Conservation (phyloP, 768 basidiomycete species). For the Sporobolomyces roseus region DNA sequence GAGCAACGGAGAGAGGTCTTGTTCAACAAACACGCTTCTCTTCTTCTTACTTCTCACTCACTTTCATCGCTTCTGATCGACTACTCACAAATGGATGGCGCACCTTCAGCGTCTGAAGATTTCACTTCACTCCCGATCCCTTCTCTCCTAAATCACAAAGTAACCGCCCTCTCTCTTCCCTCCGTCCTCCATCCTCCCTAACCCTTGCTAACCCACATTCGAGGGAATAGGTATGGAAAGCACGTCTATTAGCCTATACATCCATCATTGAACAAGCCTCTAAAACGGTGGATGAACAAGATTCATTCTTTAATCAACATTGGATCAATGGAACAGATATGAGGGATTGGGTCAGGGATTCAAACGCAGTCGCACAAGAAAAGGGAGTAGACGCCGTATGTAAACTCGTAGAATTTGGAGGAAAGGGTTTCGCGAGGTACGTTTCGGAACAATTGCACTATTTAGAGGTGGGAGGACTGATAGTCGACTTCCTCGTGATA, state of each 20-base stretch:
- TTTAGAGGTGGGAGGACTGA: neutral
- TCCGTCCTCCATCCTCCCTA: neutral
- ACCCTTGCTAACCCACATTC: neutral
- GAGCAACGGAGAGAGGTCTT: too few relatives aligned
- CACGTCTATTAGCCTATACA: conserved; percentile 88
- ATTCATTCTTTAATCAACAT: conserved; percentile 82
- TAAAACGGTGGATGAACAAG: conserved; percentile 83
- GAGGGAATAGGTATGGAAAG: conserved; percentile 77
- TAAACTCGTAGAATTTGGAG: conserved; percentile 81
- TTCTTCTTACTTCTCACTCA: neutral
- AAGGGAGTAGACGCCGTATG: conserved; percentile 88
- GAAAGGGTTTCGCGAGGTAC: conserved; percentile 70
- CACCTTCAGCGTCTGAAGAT: conserved; percentile 82
- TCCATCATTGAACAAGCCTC: conserved; percentile 76
- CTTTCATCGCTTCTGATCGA: too few relatives aligned
- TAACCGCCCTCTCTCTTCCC: conserved; percentile 22
- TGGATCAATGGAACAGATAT: conserved; percentile 77
- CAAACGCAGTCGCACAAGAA: conserved; percentile 97
- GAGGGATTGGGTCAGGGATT: conserved; percentile 66
- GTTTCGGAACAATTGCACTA: too few relatives aligned
- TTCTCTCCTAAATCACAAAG: conserved; percentile 81
- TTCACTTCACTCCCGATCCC: conserved; percentile 72
- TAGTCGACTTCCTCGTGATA: neutral
- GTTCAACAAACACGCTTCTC: too few relatives aligned
- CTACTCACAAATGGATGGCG: conserved; percentile 69